Conservation (phyloP, 2,329 filamentous ascomycete genomes). For the Phaeophleospora eucalypticola region DNA sequence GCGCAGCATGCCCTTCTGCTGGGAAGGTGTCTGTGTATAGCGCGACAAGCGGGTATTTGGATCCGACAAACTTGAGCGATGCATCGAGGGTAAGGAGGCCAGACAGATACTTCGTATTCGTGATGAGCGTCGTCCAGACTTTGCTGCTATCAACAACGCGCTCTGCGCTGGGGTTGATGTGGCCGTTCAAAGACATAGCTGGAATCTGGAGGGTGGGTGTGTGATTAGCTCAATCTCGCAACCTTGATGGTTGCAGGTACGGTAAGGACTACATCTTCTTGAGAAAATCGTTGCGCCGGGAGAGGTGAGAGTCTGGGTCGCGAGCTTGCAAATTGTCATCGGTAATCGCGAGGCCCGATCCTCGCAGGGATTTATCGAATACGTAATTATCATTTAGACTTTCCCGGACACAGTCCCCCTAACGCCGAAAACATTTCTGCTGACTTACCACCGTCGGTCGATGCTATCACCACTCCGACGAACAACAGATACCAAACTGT, state of each 20-base stretch:
- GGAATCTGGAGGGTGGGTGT: neutral
- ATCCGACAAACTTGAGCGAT: conserved; percentile 62
- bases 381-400: conserved; percentile 2
- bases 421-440: neutral
- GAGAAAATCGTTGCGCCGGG: neutral
- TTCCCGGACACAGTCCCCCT: neutral
- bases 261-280: conserved; percentile 10
- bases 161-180: conserved; percentile 23
- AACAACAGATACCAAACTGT: too few relatives aligned
- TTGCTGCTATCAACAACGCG: conserved; percentile 32
- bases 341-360: conserved; percentile 1
- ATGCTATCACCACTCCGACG: too few relatives aligned
- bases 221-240: neutral
- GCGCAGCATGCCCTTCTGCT: conserved; percentile 61
- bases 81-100: conserved; percentile 78
- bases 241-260: conserved; percentile 12
- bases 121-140: conserved; percentile 89
- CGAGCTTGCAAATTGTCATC: conserved; percentile 1
- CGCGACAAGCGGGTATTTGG: conserved; percentile 73
- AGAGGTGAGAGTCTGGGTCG: neutral
- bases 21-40: conserved; percentile 80
- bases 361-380: neutral
- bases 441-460: too few relatives aligned
- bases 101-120: conserved; percentile 74
- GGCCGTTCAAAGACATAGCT: conserved; percentile 14